phyloP scores from a whole-genome alignment of 2,329 filamentous ascomycete genomes.

The Zarea fungicola region DNA sequence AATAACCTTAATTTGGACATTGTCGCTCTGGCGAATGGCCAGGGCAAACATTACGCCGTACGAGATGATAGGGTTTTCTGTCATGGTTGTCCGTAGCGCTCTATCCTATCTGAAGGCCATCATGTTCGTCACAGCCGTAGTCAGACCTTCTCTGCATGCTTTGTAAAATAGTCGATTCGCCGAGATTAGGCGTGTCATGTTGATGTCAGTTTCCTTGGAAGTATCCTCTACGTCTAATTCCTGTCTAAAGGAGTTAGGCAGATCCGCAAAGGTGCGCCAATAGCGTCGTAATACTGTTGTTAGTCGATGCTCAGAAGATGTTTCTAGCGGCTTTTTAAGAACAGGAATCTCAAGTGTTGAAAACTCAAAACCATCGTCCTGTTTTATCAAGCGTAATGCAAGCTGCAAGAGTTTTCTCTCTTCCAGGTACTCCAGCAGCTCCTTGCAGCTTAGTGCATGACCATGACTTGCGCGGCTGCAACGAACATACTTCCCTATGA shows the following conservation, averaged over 20 bases:
- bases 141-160: conserved; percentile 3
- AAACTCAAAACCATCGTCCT: background rate
- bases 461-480: background rate
- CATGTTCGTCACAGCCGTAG: conserved; percentile 4
- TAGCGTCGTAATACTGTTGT: background rate
- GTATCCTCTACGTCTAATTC: background rate
- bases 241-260: background rate
- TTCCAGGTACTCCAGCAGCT: background rate
- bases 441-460: background rate
- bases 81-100: background rate
- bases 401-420: background rate
- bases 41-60: too few species aligned
- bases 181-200: background rate
- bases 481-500: background rate
- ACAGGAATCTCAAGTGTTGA: background rate
- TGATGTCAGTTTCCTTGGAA: too few species aligned
- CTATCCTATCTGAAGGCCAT: background rate
- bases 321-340: background rate
- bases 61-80: too few species aligned
- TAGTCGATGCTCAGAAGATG: background rate
- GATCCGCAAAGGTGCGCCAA: background rate
- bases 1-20: too few species aligned
- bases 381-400: background rate
- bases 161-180: conserved; percentile 4
- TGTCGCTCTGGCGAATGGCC: too few species aligned